Percentiles rank a stretch among this genome's conserved stretches.
Conservation (phyloP, 192 early-diverging fungal species). For the Coemansia sp. region DNA sequence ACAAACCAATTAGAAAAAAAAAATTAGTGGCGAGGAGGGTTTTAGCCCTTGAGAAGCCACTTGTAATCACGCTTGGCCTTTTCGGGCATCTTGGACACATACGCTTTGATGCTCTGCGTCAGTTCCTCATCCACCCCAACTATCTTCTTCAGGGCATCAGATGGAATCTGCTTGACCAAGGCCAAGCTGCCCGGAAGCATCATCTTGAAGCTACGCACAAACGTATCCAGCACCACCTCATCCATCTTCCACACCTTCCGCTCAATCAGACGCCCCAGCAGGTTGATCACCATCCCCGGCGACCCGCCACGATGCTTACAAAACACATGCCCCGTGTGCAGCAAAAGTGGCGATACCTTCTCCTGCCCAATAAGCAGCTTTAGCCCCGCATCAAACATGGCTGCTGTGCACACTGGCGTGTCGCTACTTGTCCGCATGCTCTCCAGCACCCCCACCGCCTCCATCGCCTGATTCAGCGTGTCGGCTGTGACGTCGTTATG, state of each 20-base stretch:
- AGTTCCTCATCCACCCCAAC: conserved; percentile 10
- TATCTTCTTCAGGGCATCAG: conserved; percentile 19
- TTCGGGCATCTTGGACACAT: conserved; percentile 34
- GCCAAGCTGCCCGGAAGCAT: conserved; percentile 32
- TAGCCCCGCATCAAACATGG: conserved; percentile 19
- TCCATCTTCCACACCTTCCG: conserved; percentile 37
- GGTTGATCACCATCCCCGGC: conserved; percentile 18
- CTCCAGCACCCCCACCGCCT: conserved; percentile 14
- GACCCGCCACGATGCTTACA: conserved; percentile 9
- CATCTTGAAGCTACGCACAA: conserved; percentile 11
- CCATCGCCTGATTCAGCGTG: neutral
- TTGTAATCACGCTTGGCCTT: conserved; percentile 14
- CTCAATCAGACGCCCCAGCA: conserved; percentile 23
- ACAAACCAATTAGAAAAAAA: conserved; percentile 2
- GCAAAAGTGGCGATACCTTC: conserved; percentile 26
- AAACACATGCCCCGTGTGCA: conserved; percentile 23
- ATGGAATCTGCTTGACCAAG: conserved; percentile 22
- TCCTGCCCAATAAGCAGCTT: conserved; percentile 25
- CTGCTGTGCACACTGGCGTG: conserved; percentile 12
- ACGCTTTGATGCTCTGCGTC: conserved; percentile 5
- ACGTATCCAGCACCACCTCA: conserved; percentile 7
- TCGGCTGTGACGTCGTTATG: conserved; percentile 9
- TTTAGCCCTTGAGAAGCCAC: conserved; percentile 15
- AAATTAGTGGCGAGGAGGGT: neutral
- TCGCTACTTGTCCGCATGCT: conserved; percentile 15